Evolutionary conservation across 2,329 filamentous ascomycete genomes (phyloP), one percentile per base, ranked within the genome.

Genomic region (Exophiala sp.): DNA sequence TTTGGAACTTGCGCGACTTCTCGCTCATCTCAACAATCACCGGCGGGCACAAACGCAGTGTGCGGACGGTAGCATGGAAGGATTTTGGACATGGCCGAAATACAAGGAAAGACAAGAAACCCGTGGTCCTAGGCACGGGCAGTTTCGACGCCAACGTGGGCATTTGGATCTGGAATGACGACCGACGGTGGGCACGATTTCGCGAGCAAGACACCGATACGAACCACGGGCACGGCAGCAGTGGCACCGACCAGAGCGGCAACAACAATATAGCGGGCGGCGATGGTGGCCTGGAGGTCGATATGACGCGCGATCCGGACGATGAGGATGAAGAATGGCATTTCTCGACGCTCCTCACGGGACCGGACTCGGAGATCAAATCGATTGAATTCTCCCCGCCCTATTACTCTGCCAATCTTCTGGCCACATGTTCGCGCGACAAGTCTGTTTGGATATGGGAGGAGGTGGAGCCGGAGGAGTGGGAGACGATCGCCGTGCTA

Each of bases 361-460:
- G 93, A 0, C 93, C 97, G 66, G 93, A 97, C 64, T 88, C 86
- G 19, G 93, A 98, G 70, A 86, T 98, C 68, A 98, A 98, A 69
- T 82, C 79, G 23, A 81, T 95, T 10, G 79, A 85, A 16, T 73
- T 71, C 68, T 70, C 68, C 0, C 62, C 70, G 2, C 68, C 73
- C 85, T 96, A 73, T 75, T 61, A 61, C 40, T 48, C 57, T 22
- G 75, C 47, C 78, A 91, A 56, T 76, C 80, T 88, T 61, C 77
- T 98, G 3, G 93, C 93, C 4, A 96, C 90, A 0, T 96, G 90
- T 68, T 86, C 82, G 46, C 79, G 93, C 42, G 93, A 98, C 67
- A 97, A 97, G 72, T 86, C 81, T 13, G 88, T 97, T 14, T 98
- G 93, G 93, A 88, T 98, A 61, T 98, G 93, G 93, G 93, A 98